phyloP scores from a whole-genome alignment of 192 early-diverging fungal species.

The Podila minutissima region DNA sequence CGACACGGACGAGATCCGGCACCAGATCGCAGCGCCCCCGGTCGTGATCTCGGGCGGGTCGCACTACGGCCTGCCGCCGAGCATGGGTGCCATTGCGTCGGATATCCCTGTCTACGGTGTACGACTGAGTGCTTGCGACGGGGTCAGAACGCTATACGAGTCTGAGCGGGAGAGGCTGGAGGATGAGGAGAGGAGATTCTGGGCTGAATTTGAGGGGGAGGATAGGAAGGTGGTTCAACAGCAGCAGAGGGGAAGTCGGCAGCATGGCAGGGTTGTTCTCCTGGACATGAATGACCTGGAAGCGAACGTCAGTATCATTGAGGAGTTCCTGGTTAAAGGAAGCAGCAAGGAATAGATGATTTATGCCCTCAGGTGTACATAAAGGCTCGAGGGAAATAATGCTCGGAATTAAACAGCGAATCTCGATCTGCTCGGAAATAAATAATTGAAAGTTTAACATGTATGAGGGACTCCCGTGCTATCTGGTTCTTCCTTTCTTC shows the following conservation, averaged over 20 bases:
- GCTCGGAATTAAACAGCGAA: neutral
- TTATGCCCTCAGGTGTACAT: neutral
- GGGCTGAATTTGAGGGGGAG: neutral
- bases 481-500: conserved; percentile 1
- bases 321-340: neutral
- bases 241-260: neutral
- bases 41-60: neutral
- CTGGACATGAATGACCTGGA: conserved; percentile 12
- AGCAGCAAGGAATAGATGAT: no score
- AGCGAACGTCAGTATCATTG: conserved; percentile 10
- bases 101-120: neutral
- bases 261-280: neutral
- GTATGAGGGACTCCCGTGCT: no score
- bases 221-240: neutral
- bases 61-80: neutral
- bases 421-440: neutral
- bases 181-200: neutral
- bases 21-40: neutral
- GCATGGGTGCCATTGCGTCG: neutral
- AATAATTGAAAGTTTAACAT: neutral
- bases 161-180: neutral
- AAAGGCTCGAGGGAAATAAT: neutral
- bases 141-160: neutral
- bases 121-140: neutral
- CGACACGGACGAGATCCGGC: neutral